A percentile compares a stretch with the other conserved stretches of the same genome.
These are phyloP conservation scores for Mallotus nudiflorus DNA, from an alignment of 345 rosid genomes.

Conservation along the genomic window DNA sequence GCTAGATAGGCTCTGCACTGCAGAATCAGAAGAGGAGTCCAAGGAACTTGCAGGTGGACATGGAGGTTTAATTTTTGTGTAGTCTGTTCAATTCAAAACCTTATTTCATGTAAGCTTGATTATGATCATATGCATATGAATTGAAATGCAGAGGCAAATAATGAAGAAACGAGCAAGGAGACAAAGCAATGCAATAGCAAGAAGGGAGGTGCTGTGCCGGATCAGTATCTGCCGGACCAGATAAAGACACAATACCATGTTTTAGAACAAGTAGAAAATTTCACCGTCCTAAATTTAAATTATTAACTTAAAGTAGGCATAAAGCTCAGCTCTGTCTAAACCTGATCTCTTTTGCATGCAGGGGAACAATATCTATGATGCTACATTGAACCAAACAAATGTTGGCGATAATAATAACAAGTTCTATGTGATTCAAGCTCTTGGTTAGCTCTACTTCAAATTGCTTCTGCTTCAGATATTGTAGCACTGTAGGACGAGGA, in stretches of 20 bases:
- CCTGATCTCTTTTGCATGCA: not conserved
- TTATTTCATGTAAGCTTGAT: not conserved
- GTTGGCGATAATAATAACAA: not conserved
- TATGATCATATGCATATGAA: not conserved
- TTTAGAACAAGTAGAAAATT: slow-evolving; percentile 3
- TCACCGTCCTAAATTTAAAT: not conserved
- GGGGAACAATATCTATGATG: not conserved
- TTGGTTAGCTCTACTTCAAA: not conserved
- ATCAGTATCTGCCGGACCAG: not conserved
- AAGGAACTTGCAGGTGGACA: not conserved
- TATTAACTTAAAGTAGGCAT: not conserved
- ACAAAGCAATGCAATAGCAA: not conserved
- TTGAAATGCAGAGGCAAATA: not conserved
- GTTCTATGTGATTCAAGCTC: not conserved
- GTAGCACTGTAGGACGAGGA: too few relatives aligned
- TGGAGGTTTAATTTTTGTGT: not conserved
- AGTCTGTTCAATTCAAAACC: not conserved
- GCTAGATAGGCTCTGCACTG: not conserved
- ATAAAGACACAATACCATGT: slow-evolving; percentile 7
- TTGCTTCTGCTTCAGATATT: too few relatives aligned
- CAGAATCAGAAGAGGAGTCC: not conserved
- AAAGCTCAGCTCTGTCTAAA: not conserved
- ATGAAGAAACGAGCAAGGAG: not conserved
- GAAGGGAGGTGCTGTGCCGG: not conserved
- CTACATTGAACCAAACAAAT: not conserved